Conservation (phyloP, 148 eudicot genomes). For the Polygonum aviculare region DNA sequence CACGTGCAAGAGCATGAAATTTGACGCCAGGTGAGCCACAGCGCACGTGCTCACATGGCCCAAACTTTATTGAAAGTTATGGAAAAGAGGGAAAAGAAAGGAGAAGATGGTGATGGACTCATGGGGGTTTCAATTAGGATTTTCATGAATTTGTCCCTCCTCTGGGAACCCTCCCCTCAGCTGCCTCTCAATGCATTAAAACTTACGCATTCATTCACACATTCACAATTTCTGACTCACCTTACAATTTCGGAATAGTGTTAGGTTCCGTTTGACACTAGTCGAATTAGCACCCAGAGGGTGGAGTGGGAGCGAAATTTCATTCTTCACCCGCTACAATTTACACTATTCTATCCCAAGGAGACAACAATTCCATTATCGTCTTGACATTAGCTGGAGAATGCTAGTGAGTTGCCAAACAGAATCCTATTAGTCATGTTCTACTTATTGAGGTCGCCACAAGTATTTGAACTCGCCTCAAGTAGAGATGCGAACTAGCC, state of each 20-base stretch:
- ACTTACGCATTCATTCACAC: neutral
- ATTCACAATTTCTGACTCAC: neutral
- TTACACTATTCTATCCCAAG: too few species aligned
- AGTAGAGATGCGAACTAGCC: too few species aligned
- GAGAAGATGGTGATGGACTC: neutral
- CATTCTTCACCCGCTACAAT: too few species aligned
- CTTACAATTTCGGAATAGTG: neutral
- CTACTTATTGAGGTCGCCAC: too few species aligned
- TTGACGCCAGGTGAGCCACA: neutral
- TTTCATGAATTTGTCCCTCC: neutral
- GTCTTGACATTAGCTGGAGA: too few species aligned
- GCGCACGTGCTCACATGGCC: conserved; percentile 1
- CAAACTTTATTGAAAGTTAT: neutral
- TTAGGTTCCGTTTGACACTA: too few species aligned
- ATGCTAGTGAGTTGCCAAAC: too few species aligned
- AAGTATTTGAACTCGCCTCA: too few species aligned
- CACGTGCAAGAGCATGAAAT: conserved; percentile 7
- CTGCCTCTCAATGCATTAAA: neutral
- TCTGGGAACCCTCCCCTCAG: neutral
- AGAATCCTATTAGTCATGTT: too few species aligned
- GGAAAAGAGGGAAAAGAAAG: neutral
- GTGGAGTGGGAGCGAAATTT: too few species aligned
- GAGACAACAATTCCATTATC: too few species aligned
- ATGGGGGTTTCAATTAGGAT: neutral
- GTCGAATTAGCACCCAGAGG: too few species aligned